Conservation (phyloP, 768 basidiomycete species). For the Hypholoma sublateritium region DNA sequence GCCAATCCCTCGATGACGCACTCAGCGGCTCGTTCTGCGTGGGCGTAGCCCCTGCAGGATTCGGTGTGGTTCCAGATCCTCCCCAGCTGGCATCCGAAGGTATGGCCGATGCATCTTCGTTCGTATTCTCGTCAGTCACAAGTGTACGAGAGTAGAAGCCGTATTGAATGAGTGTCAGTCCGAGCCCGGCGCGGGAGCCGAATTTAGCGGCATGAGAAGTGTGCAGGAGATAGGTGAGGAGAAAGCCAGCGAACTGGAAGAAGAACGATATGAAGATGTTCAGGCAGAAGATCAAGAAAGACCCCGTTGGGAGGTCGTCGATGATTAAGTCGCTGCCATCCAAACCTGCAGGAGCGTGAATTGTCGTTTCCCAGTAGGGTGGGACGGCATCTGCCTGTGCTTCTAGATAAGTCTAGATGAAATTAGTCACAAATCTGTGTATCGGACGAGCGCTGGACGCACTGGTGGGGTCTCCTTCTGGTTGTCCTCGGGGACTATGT, state of each 20-base stretch:
- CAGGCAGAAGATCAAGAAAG: slow-evolving; percentile 67
- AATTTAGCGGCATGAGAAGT: slow-evolving; percentile 91
- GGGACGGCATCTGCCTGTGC: slow-evolving; percentile 91
- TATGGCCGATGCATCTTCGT: background rate
- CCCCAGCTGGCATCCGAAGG: slow-evolving; percentile 9
- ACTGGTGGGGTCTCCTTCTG: slow-evolving; percentile 88
- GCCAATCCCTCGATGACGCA: slow-evolving; percentile 75
- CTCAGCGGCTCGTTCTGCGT: slow-evolving; percentile 28
- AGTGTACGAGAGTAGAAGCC: slow-evolving; percentile 69
- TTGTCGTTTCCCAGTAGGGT: slow-evolving; percentile 95
- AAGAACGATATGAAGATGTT: slow-evolving; percentile 88
- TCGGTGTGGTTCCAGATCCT: background rate
- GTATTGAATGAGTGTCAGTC: slow-evolving; percentile 91
- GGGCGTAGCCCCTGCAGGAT: slow-evolving; percentile 15
- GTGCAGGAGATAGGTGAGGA: slow-evolving; percentile 91
- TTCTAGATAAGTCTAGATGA: slow-evolving; percentile 71
- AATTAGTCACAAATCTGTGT: background rate
- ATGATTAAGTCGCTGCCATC: slow-evolving; percentile 71
- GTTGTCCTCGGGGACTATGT: slow-evolving; percentile 74
- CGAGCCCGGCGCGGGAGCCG: slow-evolving; percentile 94
- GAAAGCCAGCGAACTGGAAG: slow-evolving; percentile 95
- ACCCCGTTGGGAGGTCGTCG: slow-evolving; percentile 88
- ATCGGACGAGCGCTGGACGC: slow-evolving; percentile 27
- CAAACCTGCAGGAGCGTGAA: slow-evolving; percentile 70
- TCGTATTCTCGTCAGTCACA: slow-evolving; percentile 16